Percentiles rank a stretch among this genome's conserved stretches.
phyloP scores from a whole-genome alignment of 306 rosid species.

The Fragaria vesca region DNA sequence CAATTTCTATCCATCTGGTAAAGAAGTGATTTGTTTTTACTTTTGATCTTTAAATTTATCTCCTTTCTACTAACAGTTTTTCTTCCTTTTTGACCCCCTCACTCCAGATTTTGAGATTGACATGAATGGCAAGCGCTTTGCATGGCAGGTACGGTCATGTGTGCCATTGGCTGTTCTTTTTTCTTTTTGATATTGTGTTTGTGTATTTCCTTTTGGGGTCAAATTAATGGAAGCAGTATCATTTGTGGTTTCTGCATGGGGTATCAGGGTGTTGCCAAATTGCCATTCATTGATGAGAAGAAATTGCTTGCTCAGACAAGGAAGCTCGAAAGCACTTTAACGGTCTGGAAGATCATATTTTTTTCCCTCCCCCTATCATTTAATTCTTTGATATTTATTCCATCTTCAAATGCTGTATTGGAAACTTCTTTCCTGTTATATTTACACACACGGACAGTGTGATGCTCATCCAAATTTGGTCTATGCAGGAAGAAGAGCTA shows the following conservation, averaged over 20 bases:
- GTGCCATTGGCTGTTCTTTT: neutral
- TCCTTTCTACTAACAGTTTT: slow-evolving; percentile 14
- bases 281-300: slow-evolving; percentile 92
- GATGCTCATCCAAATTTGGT: slow-evolving; percentile 31
- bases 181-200: neutral
- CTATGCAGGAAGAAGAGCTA: slow-evolving; percentile 75
- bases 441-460: too few species aligned
- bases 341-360: slow-evolving; percentile 48
- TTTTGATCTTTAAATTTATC: slow-evolving; percentile 20
- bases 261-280: slow-evolving; percentile 88
- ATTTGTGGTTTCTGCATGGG: slow-evolving; percentile 12
- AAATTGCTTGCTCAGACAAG: slow-evolving; percentile 75
- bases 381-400: neutral
- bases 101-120: slow-evolving; percentile 86
- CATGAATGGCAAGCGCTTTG: slow-evolving; percentile 96
- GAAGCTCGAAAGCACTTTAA: slow-evolving; percentile 77
- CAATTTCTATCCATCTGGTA: slow-evolving; percentile 85
- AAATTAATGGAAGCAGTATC: slow-evolving; percentile 13
- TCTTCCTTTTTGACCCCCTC: neutral
- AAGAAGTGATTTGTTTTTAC: slow-evolving; percentile 24
- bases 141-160: slow-evolving; percentile 76
- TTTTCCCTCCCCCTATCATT: neutral
- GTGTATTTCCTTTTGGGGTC: slow-evolving; percentile 17
- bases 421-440: neutral
- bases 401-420: neutral